Base-by-base conservation (phyloP, 495 filamentous ascomycete species). In the Lichina pygmaea region DNA sequence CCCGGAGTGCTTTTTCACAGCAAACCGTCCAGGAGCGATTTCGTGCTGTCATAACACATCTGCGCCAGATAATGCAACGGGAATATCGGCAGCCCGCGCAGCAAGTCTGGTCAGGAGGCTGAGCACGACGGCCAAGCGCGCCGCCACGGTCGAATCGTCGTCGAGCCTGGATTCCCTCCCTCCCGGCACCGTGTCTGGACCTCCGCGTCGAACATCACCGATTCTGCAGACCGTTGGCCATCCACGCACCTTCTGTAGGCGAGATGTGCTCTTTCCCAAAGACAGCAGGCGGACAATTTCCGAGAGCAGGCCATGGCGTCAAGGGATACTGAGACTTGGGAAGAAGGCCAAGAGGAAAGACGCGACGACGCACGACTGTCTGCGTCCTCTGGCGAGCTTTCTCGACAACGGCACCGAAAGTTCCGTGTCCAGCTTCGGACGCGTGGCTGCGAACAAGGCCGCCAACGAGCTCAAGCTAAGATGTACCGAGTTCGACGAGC, bases 401-500 rank as follows among this genome's bases (percentile, higher is more conserved):
- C 36, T 62, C 37, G 62, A 67, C 32, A 71, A 73, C 36, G 60
- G 60, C 9, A 55, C 60, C 24, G 62, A 59, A 3, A 62, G 60
- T 7, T 67, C 66, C 11, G 68, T 70, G 52, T 72, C 71, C 51
- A 66, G 57, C 16, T 60, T 73, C 44, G 72, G 72, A 44, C 66
- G 81, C 34, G 66, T 66, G 17, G 58, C 84, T 44, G 66, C 71
- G 16, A 68, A 71, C 6, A 86, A 81, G 58, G 72, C 79, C 2
- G 71, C 75, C 8, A 77, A 85, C 49, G 84, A 92, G 58, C 67
- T 81, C 34, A 72, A 77, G 49, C 60, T 97, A 52, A 69, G 89
- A 46, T 97, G 89, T 54, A 97, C 89, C 0, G 89, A 97, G 59
- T 81, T 95, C 51, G 85, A 94, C 52, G 76, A 77, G 51, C 78